A percentile compares a stretch with the other conserved stretches of the same genome.
These are phyloP conservation scores for Magnolia officinalis DNA, from an alignment of 164 flowering plant species.

Conservation along the genomic window DNA sequence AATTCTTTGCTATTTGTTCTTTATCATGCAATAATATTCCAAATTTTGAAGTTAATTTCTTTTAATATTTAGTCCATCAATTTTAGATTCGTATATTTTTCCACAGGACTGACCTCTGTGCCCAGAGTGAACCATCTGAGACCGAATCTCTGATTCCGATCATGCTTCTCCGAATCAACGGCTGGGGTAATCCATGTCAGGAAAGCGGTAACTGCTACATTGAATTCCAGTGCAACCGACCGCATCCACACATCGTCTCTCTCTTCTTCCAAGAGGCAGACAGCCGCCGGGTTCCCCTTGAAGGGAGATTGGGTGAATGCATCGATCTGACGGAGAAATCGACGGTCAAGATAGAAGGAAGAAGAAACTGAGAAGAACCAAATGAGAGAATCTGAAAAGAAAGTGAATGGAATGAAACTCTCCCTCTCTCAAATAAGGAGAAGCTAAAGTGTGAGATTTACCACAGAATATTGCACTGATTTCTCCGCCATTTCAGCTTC, in stretches of 20 bases:
- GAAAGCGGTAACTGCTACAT: slow-evolving; percentile 56
- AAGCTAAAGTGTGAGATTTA: neutral
- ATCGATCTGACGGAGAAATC: slow-evolving; percentile 47
- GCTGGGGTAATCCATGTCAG: slow-evolving; percentile 33
- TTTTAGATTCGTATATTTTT: no score
- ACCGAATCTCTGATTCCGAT: slow-evolving; percentile 41
- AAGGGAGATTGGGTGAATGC: slow-evolving; percentile 69
- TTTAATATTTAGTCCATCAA: no score
- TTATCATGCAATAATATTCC: no score
- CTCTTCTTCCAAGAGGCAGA: slow-evolving; percentile 71
- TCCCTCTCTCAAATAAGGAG: neutral
- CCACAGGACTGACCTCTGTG: slow-evolving; percentile 44
- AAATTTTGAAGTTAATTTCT: no score
- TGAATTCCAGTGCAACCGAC: slow-evolving; percentile 72
- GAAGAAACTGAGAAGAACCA: neutral
- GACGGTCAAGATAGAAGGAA: neutral
- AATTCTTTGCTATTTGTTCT: no score
- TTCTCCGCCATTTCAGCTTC: neutral
- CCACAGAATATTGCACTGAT: neutral
- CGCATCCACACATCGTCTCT: slow-evolving; percentile 63
- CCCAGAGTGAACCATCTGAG: slow-evolving; percentile 90
- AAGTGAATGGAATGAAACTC: no score
- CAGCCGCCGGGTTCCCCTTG: slow-evolving; percentile 86
- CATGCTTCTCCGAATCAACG: neutral
- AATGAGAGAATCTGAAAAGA: neutral